Conservation (phyloP, 495 filamentous ascomycete genomes). For the Lentithecium fluviatile region DNA sequence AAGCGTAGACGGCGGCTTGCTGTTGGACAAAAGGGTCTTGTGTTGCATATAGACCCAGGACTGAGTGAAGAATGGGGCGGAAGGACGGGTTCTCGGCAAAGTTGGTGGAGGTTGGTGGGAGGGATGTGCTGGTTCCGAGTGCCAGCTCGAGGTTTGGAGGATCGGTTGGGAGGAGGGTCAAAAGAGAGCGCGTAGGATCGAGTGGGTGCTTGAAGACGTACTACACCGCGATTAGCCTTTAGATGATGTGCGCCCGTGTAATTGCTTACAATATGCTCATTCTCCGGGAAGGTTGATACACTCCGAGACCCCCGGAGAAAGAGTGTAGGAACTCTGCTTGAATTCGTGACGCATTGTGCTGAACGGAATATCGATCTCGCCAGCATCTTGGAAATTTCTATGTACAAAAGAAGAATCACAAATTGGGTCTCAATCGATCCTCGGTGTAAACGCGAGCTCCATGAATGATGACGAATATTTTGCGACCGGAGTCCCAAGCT, state of each 20-base stretch:
- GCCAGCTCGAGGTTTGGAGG: slow-evolving; percentile 68
- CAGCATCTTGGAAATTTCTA: slow-evolving; percentile 1
- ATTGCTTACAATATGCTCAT: slow-evolving; percentile 54
- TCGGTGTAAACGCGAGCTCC: not conserved
- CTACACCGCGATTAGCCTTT: slow-evolving; percentile 47
- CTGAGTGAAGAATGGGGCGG: slow-evolving; percentile 68
- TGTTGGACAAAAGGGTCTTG: slow-evolving; percentile 69
- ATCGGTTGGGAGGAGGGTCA: slow-evolving; percentile 71
- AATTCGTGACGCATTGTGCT: not conserved
- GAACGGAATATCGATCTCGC: slow-evolving; percentile 4
- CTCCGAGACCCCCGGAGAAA: slow-evolving; percentile 12
- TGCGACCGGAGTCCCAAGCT: not conserved
- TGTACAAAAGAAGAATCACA: not conserved
- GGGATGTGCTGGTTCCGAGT: slow-evolving; percentile 68
- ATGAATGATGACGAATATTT: no score
- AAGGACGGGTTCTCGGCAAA: slow-evolving; percentile 79
- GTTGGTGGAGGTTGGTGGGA: slow-evolving; percentile 75
- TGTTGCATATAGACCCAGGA: slow-evolving; percentile 66
- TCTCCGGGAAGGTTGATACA: slow-evolving; percentile 56
- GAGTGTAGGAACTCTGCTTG: not conserved
- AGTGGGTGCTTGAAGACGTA: slow-evolving; percentile 65
- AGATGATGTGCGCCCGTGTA: not conserved
- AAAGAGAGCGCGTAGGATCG: slow-evolving; percentile 52
- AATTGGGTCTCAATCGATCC: not conserved
- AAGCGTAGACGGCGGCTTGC: slow-evolving; percentile 78